Evolutionary conservation across 306 rosid genomes (phyloP), one percentile per base, ranked within the genome.

Genomic region (Begonia fuchsioides): DNA sequence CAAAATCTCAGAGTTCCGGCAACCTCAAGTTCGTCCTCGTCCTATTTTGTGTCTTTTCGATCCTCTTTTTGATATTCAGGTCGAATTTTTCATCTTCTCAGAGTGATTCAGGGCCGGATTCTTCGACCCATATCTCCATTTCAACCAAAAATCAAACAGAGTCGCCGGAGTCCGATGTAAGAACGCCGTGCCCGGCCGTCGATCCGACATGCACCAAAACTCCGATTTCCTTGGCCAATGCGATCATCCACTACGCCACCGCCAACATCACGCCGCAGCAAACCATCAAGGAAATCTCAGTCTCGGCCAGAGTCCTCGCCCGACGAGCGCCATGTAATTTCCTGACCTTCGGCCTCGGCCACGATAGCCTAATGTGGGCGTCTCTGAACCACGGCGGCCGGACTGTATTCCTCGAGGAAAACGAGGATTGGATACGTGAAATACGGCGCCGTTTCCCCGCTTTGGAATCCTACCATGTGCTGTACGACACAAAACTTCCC

Each of bases 291-390:
- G 97, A 90, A 56, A 77, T 90, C 50, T 84, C 93, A 1, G 90
- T 90, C 4, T 81, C 97, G 3, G 68, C 83, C 9, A 61, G 54
- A 13, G 53, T 84, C 45, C 76, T 90, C 0, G 67, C 68, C 26
- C 76, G 38, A 56, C 81, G 74, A 49, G 71, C 97, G 1, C 95
- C 97, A 2, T 81, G 97, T 76, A 84, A 84, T 66, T 90, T 84
- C 68, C 64, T 84, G 7, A 90, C 84, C 1, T 88, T 78, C 12
- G 97, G 97, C 38, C 70, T 88, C 1, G 97, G 97, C 44, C 76
- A 72, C 13, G 97, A 88, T 69, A 88, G 93, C 67, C 76, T 88
- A 16, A 84, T 88, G 95, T 88, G 95, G 97, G 59, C 90, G 0
- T 53, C 82, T 8, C 83, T 88, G 53, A 88, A 88, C 87, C 71